Percentiles rank a stretch among this genome's conserved stretches.
Evolutionary conservation across 208 protist genomes (phyloP).

Genomic region (Vickermania ingenoplastis): DNA sequence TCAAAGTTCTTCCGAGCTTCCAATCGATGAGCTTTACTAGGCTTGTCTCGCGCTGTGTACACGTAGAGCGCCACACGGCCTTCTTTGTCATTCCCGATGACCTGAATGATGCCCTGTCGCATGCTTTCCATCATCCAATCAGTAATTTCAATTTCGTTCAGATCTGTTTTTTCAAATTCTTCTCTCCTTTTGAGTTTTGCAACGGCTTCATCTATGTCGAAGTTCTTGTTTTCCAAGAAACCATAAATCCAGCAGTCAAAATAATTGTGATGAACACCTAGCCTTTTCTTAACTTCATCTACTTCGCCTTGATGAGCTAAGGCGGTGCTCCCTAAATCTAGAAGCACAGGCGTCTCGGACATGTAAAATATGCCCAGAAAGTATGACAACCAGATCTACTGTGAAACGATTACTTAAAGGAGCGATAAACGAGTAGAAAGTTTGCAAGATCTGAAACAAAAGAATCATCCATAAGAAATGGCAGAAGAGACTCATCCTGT

Average conservation of each 20-base stretch:
- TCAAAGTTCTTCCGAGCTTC: slow-evolving; percentile 54
- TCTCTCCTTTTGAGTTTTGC: slow-evolving; percentile 54
- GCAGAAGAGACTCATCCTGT: too few species aligned
- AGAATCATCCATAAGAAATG: too few species aligned
- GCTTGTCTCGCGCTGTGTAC: slow-evolving; percentile 36
- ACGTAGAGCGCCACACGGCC: slow-evolving; percentile 62
- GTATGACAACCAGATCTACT: too few species aligned
- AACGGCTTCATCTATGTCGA: slow-evolving; percentile 56
- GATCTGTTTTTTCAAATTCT: slow-evolving; percentile 49
- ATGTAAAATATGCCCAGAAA: too few species aligned
- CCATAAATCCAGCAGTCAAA: slow-evolving; percentile 84
- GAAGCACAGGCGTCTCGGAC: slow-evolving; percentile 17
- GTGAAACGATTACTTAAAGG: too few species aligned
- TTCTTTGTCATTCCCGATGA: slow-evolving; percentile 63
- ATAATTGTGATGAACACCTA: slow-evolving; percentile 54
- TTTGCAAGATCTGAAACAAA: too few species aligned
- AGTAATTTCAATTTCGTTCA: slow-evolving; percentile 40
- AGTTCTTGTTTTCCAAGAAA: slow-evolving; percentile 86
- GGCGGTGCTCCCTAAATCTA: slow-evolving; percentile 41
- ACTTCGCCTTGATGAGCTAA: slow-evolving; percentile 50
- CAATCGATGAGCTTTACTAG: slow-evolving; percentile 18
- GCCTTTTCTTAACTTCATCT: slow-evolving; percentile 47
- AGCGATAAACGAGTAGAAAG: too few species aligned
- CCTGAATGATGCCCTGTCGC: slow-evolving; percentile 62
- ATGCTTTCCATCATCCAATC: slow-evolving; percentile 64